phyloP scores from a whole-genome alignment of 495 filamentous ascomycete genomes.

The Aspergillus cavernicola region DNA sequence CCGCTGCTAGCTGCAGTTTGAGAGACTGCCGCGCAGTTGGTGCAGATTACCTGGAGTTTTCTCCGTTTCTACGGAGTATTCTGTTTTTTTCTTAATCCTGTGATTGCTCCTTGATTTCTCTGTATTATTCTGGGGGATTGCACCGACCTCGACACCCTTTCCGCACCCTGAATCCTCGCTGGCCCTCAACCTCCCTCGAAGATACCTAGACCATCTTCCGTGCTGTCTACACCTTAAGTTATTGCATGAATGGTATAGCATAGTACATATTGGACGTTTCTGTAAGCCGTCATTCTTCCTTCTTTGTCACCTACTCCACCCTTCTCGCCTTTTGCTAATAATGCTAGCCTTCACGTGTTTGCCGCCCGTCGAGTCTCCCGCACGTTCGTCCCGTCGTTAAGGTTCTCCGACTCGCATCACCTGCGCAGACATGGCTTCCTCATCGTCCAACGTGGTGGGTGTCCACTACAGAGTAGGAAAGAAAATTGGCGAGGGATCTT shows the following conservation, averaged over 20 bases:
- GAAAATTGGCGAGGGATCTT: slow-evolving; percentile 99
- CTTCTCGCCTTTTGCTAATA: slow-evolving; percentile 9
- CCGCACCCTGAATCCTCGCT: slow-evolving; percentile 23
- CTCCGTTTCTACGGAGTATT: slow-evolving; percentile 2
- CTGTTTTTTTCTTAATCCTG: too few species aligned
- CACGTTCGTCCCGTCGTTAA: slow-evolving; percentile 26
- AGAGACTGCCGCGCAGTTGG: slow-evolving; percentile 31
- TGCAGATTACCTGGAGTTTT: slow-evolving; percentile 20
- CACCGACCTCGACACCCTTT: slow-evolving; percentile 13
- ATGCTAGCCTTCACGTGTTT: slow-evolving; percentile 28
- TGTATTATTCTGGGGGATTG: slow-evolving; percentile 6
- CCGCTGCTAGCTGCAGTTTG: slow-evolving; percentile 20
- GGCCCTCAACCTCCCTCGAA: background rate
- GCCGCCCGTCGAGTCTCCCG: slow-evolving; percentile 24
- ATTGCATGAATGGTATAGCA: slow-evolving; percentile 24
- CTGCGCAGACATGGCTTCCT: slow-evolving; percentile 69
- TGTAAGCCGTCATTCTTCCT: slow-evolving; percentile 12
- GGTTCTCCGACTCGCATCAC: slow-evolving; percentile 17
- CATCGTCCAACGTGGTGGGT: slow-evolving; percentile 96
- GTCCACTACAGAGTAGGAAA: slow-evolving; percentile 99
- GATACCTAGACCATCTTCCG: background rate
- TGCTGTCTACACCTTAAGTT: slow-evolving; percentile 9
- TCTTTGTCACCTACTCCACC: background rate
- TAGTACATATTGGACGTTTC: slow-evolving; percentile 14
- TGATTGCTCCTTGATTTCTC: slow-evolving; percentile 1